These are phyloP conservation scores for Pseudocercospora pini-densiflorae DNA, from an alignment of 2,329 filamentous ascomycete genomes.

Conservation along the genomic window DNA sequence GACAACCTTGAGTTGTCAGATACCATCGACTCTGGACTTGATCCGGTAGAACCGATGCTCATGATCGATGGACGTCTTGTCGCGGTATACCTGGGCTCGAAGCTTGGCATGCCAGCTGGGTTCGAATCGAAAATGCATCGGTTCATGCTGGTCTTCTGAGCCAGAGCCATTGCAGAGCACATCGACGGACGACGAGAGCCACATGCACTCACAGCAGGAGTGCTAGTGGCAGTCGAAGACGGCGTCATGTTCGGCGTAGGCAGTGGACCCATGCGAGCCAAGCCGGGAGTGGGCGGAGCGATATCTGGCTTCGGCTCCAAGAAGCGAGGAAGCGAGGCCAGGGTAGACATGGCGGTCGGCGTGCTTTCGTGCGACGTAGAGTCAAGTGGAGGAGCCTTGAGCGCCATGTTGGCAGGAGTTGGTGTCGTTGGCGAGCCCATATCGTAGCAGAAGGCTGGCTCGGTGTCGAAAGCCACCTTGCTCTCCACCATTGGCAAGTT, in stretches of 20 bases:
- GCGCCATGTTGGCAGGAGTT: conserved; percentile 26
- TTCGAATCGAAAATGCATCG: conserved; percentile 59
- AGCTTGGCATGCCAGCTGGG: conserved; percentile 43
- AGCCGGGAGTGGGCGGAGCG: conserved; percentile 57
- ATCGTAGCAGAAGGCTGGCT: conserved; percentile 16
- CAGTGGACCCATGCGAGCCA: conserved; percentile 60
- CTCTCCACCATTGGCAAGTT: conserved; percentile 36
- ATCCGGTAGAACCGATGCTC: conserved; percentile 57
- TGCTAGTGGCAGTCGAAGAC: conserved; percentile 56
- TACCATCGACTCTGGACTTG: conserved; percentile 66
- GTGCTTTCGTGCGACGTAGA: conserved; percentile 49
- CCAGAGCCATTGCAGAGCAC: conserved; percentile 62
- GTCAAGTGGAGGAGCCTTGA: conserved; percentile 25
- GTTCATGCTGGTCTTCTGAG: conserved; percentile 58
- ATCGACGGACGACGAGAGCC: conserved; percentile 61
- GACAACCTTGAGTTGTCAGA: conserved; percentile 63
- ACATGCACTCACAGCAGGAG: conserved; percentile 65
- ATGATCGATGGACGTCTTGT: conserved; percentile 54
- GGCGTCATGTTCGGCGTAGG: conserved; percentile 68
- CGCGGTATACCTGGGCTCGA: conserved; percentile 49
- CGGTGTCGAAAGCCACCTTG: conserved; percentile 11
- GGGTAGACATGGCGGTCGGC: conserved; percentile 49
- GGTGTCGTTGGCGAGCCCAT: conserved; percentile 31
- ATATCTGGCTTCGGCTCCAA: conserved; percentile 57
- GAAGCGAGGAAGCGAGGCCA: conserved; percentile 49